phyloP scores from a whole-genome alignment of 2,329 filamentous ascomycete genomes.

The Ophiostoma sp. region DNA sequence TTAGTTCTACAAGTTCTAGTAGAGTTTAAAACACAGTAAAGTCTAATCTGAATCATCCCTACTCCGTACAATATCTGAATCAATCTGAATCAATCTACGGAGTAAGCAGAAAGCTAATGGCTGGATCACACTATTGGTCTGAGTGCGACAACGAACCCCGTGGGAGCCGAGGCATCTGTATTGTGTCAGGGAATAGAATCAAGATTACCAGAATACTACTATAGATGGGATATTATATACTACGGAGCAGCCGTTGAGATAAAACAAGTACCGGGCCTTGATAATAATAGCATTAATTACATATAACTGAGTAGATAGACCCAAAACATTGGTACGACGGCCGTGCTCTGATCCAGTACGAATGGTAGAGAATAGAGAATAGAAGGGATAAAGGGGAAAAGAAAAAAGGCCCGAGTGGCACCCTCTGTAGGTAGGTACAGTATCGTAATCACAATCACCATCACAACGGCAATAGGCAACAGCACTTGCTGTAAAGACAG shows the following conservation, averaged over 20 bases:
- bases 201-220: too few relatives aligned
- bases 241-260: not conserved
- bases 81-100: not conserved
- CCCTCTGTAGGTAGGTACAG: not conserved
- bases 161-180: not conserved
- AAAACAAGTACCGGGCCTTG: not conserved
- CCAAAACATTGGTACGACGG: slow-evolving; percentile 14
- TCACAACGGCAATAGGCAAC: not conserved
- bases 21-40: not conserved
- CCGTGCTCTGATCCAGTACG: not conserved
- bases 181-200: too few relatives aligned
- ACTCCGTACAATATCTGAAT: not conserved
- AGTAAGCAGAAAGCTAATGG: not conserved
- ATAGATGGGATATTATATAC: not conserved
- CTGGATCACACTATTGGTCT: not conserved
- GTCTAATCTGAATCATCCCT: too few relatives aligned
- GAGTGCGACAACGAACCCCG: not conserved
- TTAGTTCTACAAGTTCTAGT: too few relatives aligned
- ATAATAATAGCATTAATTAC: not conserved
- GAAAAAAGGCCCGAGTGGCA: slow-evolving; percentile 3
- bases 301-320: not conserved
- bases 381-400: not conserved
- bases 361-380: not conserved
- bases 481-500: not conserved
- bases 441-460: not conserved